phyloP scores from a whole-genome alignment of 345 rosid species.

The Microcos paniculata region DNA sequence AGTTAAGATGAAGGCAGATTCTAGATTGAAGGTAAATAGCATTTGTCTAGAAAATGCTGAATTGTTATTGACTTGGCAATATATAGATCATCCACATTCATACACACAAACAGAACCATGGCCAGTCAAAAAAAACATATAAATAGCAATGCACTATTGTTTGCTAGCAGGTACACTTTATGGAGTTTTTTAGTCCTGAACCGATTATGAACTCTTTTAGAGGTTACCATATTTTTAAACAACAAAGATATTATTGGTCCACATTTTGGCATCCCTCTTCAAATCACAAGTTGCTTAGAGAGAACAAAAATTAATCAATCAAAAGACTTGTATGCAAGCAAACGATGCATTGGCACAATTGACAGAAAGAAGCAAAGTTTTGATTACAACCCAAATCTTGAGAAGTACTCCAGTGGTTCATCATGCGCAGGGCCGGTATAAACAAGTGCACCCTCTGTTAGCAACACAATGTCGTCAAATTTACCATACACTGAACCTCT shows the following conservation, averaged over 20 bases:
- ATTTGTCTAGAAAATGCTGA: not conserved
- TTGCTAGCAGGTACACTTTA: not conserved
- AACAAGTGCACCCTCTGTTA: constrained; percentile 74
- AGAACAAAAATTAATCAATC: not conserved
- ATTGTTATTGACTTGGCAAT: not conserved
- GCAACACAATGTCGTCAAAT: constrained; percentile 89
- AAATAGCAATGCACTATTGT: not conserved
- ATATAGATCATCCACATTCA: not conserved
- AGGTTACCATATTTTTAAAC: not conserved
- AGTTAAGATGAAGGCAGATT: not conserved
- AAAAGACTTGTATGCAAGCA: not conserved
- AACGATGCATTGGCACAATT: not conserved
- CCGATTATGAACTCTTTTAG: not conserved
- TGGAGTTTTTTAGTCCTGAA: not conserved
- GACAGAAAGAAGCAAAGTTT: constrained; percentile 21
- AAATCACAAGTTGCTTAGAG: not conserved
- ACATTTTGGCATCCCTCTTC: not conserved
- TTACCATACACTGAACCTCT: constrained; percentile 86
- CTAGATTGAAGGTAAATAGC: not conserved
- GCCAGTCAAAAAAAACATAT: not conserved
- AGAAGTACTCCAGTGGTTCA: constrained; percentile 74
- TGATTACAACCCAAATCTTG: constrained; percentile 73
- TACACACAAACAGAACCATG: not conserved
- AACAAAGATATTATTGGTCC: not conserved
- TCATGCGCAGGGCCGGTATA: constrained; percentile 88